Base-by-base conservation (phyloP, 2,329 filamentous ascomycete species). In the Epichloe gansuensis region DNA sequence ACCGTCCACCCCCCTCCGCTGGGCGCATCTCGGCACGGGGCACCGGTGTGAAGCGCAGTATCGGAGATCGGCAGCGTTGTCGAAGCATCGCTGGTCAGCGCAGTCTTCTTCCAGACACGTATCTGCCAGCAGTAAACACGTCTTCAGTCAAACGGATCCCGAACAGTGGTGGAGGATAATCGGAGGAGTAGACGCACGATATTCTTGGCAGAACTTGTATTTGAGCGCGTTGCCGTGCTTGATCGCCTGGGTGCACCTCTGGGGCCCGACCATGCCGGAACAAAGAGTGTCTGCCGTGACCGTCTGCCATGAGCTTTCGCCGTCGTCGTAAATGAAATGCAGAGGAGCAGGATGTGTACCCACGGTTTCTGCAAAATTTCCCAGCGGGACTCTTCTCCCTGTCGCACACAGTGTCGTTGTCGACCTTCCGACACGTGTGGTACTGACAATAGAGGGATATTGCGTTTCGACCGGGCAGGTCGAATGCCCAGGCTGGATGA, bases 341-440 rank as follows among this genome's bases (percentile, higher is more conserved):
- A 40, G 13, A 40, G 39, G n/a, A 40, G 17, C n/a, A 40, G n/a
- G 8, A 31, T 5, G 8, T 17, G 8, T 35, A 50, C 49, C 2
- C 21, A 51, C 49, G 49, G 23, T 51, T 9, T n/a, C 12, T 1
- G 43, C 49, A 51, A 9, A 38, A 51, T 34, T 51, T 51, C 12
- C 34, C 43, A 5, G 41, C 31, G 8, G 31, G 3, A 31, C 31
- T 9, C 36, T 47, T 47, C 15, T 45, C 41, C 23, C 42, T 8
- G 13, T 25, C 35, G 21, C 49, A 51, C 25, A 50, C 11, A 12
- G n/a, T 36, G 15, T 42, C 21, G 23, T 52, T 47, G 5, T 50
- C 35, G 17, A 52, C 31, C 23, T 23, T 41, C 15, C 51, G 50
- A 15, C 54, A 55, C 13, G 47, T 34, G 17, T 55, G 54, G 3